A percentile compares a stretch with the other conserved stretches of the same genome.
Conservation (phyloP, 1,284 basidiomycete species). For the Microstroma glucosiphilum region DNA sequence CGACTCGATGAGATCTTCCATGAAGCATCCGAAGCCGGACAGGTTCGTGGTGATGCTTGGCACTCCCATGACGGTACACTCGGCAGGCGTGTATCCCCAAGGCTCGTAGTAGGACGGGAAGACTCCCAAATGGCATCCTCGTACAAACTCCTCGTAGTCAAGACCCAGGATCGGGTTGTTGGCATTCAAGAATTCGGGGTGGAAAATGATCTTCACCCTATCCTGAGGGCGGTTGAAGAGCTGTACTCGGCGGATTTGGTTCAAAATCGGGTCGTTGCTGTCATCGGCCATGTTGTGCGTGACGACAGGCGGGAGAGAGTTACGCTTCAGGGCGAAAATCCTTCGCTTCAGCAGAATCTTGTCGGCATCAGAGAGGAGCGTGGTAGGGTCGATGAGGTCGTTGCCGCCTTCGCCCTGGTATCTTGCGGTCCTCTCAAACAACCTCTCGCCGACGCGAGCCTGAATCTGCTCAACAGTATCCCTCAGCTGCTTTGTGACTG, state of each 20-base stretch:
- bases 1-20: slow-evolving; percentile 94
- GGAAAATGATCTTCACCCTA: slow-evolving; percentile 93
- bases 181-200: slow-evolving; percentile 94
- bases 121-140: slow-evolving; percentile 93
- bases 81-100: slow-evolving; percentile 69
- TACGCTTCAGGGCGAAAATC: slow-evolving; percentile 90
- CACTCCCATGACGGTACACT: slow-evolving; percentile 79
- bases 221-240: slow-evolving; percentile 79
- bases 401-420: slow-evolving; percentile 62
- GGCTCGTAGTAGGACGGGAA: slow-evolving; percentile 93
- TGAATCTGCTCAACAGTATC: slow-evolving; percentile 90
- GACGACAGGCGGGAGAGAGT: slow-evolving; percentile 81
- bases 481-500: slow-evolving; percentile 88
- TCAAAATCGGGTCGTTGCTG: slow-evolving; percentile 80
- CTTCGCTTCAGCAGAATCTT: slow-evolving; percentile 91
- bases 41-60: slow-evolving; percentile 94
- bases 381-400: slow-evolving; percentile 38
- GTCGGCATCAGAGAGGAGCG: slow-evolving; percentile 82
- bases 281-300: slow-evolving; percentile 99
- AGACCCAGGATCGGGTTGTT: slow-evolving; percentile 95
- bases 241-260: slow-evolving; percentile 85
- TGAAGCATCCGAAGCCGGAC: slow-evolving; percentile 94
- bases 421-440: slow-evolving; percentile 88
- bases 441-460: slow-evolving; percentile 76
- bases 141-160: slow-evolving; percentile 97